Conservation (phyloP, 176 grass and related monocot species). For the Bromus sterilis region DNA sequence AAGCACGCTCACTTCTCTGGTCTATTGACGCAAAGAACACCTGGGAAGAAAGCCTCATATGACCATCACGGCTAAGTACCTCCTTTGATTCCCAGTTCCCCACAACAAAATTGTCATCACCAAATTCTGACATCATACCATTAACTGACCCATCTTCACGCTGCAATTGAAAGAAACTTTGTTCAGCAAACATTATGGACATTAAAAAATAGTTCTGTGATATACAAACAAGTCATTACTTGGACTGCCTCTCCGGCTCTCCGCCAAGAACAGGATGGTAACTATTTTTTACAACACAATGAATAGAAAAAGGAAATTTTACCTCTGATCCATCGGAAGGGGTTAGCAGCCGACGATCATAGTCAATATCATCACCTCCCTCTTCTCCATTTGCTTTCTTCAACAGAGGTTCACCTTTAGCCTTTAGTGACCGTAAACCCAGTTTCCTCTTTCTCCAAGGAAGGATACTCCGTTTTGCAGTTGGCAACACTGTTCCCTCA, state of each 20-base stretch:
- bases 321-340: slow-evolving; percentile 37
- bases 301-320: neutral
- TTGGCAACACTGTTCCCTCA: slow-evolving; percentile 28
- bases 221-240: neutral
- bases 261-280: neutral
- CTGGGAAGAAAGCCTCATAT: slow-evolving; percentile 65
- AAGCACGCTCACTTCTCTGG: slow-evolving; percentile 81
- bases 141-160: slow-evolving; percentile 27
- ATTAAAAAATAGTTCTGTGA: neutral
- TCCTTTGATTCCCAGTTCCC: slow-evolving; percentile 79
- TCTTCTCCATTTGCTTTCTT: slow-evolving; percentile 72
- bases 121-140: slow-evolving; percentile 51
- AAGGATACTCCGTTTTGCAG: slow-evolving; percentile 52
- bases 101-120: slow-evolving; percentile 67
- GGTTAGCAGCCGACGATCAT: slow-evolving; percentile 50
- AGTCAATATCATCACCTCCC: slow-evolving; percentile 90
- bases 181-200: neutral
- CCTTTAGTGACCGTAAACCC: slow-evolving; percentile 41
- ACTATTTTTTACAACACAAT: neutral
- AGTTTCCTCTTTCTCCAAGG: slow-evolving; percentile 62
- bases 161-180: slow-evolving; percentile 11
- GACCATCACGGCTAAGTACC: slow-evolving; percentile 58
- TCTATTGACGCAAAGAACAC: slow-evolving; percentile 94
- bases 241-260: slow-evolving; percentile 3
- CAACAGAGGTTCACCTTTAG: slow-evolving; percentile 68